These are phyloP conservation scores for Fusarium torreyae DNA, from an alignment of 2,329 filamentous ascomycete species.

Conservation along the genomic window DNA sequence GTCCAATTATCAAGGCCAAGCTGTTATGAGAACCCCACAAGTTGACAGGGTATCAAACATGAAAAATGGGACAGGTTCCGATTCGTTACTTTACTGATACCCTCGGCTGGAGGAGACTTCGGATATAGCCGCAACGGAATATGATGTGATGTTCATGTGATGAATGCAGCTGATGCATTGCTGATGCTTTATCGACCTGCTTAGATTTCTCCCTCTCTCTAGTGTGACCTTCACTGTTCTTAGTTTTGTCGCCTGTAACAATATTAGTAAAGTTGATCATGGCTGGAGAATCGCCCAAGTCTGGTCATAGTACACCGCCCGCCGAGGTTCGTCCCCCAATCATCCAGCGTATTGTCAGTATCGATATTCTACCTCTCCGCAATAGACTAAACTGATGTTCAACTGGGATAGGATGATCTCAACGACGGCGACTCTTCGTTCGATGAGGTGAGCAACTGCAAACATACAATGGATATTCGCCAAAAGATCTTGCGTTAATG, in stretches of 20 bases:
- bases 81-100: neutral
- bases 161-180: neutral
- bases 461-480: neutral
- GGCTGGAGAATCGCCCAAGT: neutral
- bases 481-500: neutral
- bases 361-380: neutral
- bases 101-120: neutral
- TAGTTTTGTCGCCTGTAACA: neutral
- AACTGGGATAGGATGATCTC: neutral
- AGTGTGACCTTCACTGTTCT: neutral
- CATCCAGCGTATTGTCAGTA: constrained; percentile 1
- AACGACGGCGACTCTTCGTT: constrained; percentile 12
- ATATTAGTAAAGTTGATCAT: neutral
- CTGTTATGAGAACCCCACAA: neutral
- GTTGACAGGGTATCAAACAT: neutral
- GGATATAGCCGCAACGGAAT: too few relatives aligned
- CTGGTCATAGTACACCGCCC: neutral
- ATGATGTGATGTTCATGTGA: neutral
- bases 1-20: neutral
- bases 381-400: neutral
- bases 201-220: neutral
- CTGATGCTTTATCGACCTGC: neutral
- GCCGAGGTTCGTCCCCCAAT: neutral
- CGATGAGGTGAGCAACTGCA: constrained; percentile 1
- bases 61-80: neutral